Evolutionary conservation across 768 basidiomycete genomes (phyloP).

Genomic region (Cystobasidium ongulense): DNA sequence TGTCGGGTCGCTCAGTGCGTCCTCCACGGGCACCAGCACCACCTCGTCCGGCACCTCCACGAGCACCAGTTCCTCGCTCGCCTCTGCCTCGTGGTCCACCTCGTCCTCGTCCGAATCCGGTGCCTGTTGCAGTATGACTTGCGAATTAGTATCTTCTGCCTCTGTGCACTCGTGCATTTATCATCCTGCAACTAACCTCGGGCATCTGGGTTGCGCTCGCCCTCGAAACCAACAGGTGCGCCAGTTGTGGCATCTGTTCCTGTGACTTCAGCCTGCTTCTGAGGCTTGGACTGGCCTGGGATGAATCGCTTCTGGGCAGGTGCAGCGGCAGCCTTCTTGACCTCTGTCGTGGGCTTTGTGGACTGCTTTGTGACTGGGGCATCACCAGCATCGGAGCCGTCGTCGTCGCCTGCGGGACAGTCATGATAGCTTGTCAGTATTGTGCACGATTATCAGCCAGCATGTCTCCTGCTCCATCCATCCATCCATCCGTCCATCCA

Average conservation of each 20-base stretch:
- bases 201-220: constrained; percentile 23
- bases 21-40: constrained; percentile 6
- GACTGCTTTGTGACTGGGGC: constrained; percentile 15
- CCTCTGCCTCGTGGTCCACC: constrained; percentile 22
- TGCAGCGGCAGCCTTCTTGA: constrained; percentile 7
- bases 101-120: constrained; percentile 24
- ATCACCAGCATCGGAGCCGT: constrained; percentile 8
- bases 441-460: too few species aligned
- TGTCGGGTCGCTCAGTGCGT: constrained; percentile 10
- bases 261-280: constrained; percentile 8
- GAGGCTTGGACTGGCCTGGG: background rate
- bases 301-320: constrained; percentile 16
- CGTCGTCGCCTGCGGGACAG: constrained; percentile 18
- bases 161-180: background rate
- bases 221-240: constrained; percentile 4
- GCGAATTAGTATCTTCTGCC: background rate
- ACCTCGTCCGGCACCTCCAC: constrained; percentile 6
- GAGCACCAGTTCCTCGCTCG: constrained; percentile 4
- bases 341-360: constrained; percentile 16
- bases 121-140: constrained; percentile 3
- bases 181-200: background rate
- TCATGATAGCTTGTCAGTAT: background rate
- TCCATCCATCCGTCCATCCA: background rate
- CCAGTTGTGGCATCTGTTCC: constrained; percentile 7
- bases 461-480: too few species aligned